A percentile compares a stretch with the other conserved stretches of the same genome.
Conservation (phyloP, 306 rosid species). For the Cucumis sativus region DNA sequence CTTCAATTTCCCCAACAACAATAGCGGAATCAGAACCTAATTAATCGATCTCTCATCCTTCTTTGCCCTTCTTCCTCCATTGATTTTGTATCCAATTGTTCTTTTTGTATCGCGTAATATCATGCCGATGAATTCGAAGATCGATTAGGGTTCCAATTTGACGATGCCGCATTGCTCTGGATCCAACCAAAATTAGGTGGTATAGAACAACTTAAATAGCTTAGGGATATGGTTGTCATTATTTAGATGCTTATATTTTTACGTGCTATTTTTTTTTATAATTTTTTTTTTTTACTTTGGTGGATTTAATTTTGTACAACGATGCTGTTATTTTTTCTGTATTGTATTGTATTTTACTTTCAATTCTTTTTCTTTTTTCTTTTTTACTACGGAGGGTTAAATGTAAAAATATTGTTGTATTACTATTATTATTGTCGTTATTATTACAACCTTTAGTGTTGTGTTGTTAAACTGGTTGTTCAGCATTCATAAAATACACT, state of each 20-base stretch:
- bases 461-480: not conserved
- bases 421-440: not conserved
- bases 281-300: not conserved
- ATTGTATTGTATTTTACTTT: not conserved
- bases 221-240: conserved; percentile 8
- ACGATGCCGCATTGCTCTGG: not conserved
- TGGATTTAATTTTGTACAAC: not conserved
- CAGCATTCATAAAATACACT: not conserved
- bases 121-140: not conserved
- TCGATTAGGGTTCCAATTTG: not conserved
- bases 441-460: not conserved
- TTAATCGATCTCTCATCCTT: not conserved
- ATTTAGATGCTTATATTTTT: not conserved
- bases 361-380: not conserved
- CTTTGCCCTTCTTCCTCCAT: not conserved
- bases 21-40: conserved; percentile 3
- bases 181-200: not conserved
- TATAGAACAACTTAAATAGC: not conserved
- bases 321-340: not conserved
- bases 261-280: not conserved
- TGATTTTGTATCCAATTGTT: not conserved
- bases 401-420: not conserved
- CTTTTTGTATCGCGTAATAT: not conserved
- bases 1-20: conserved; percentile 20
- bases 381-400: not conserved